Conservation (phyloP, 1,284 basidiomycete species). For the Pseudozyma pruni region DNA sequence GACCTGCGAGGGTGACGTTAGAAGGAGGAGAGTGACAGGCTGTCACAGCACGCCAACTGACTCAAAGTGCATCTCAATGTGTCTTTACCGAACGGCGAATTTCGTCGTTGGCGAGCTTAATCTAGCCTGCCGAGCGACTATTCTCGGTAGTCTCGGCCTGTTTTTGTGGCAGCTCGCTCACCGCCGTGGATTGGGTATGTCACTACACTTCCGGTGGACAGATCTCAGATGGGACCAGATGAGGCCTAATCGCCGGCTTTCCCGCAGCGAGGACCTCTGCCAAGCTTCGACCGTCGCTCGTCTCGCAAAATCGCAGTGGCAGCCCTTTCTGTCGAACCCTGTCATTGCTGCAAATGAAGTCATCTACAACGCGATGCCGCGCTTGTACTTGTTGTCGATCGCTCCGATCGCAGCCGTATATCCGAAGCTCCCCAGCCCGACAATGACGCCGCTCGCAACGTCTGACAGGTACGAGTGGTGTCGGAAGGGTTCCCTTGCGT, state of each 20-base stretch:
- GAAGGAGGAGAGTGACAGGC: background rate
- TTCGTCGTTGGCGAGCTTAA: conserved; percentile 1
- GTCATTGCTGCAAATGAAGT: no score
- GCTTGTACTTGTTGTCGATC: conserved; percentile 15
- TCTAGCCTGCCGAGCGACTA: no score
- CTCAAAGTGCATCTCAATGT: conserved; percentile 2
- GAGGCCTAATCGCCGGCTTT: no score
- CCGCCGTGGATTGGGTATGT: no score
- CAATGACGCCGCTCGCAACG: conserved; percentile 64
- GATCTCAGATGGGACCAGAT: no score
- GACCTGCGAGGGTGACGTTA: background rate
- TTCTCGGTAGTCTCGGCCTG: no score
- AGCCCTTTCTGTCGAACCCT: no score
- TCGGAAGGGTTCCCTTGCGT: conserved; percentile 67
- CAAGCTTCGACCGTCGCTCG: no score
- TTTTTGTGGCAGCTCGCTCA: no score
- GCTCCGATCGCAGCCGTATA: conserved; percentile 41
- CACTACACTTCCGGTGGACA: no score
- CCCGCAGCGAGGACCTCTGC: no score
- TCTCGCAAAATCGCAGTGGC: no score
- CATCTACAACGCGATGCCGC: conserved; percentile 1
- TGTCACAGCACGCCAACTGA: conserved; percentile 1
- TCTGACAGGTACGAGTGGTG: conserved; percentile 68
- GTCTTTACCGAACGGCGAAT: background rate
- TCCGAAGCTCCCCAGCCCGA: conserved; percentile 52